Evolutionary conservation across 1,284 basidiomycete species (phyloP), one percentile per base, ranked within the genome.

Genomic region (Malassezia sp.): DNA sequence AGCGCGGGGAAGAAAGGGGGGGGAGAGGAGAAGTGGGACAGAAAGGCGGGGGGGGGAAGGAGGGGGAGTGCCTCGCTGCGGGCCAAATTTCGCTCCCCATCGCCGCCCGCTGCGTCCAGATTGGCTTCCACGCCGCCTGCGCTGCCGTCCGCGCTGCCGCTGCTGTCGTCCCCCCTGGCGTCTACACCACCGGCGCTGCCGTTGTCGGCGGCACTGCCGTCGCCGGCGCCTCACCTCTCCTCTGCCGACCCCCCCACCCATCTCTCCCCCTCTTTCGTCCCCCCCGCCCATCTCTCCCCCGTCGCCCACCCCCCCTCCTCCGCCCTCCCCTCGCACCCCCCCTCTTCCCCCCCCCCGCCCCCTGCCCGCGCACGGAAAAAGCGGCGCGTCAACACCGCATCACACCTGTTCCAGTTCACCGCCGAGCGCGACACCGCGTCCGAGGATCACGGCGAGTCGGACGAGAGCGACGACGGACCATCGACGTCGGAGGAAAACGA

Each of bases 361-460:
- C 39, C 21, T 11, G 12, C 30, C 12, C 30, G 7, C 30, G n/a
- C n/a, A n/a, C 30, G 15, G 7, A 31, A 31, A 31, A 31, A 31
- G 30, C 30, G 30, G 30, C 30, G 28, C 71, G 64, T 31, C 57
- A 49, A 32, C 66, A 64, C 71, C 54, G 79, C 79, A 58, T 73
- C n/a, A n/a, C n/a, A 54, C 56, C 9, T 77, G 76, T 71, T 75
- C 80, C 48, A 80, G 82, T 57, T 74, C 77, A 41, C 82, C 80
- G 71, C 85, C 1, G 73, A 73, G 21, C 83, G 86, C 60, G 85
- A 83, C 14, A 85, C 84, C 18, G 83, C 84, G 53, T 85, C 86
- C 60, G 75, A 67, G 21, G 74, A 52, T 79, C 83, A 43, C 38
- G 66, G 70, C 21, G 60, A 67, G 42, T 59, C 57, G 11, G 62